Evolutionary conservation across 306 rosid genomes (phyloP).

Genomic region (Rosa rugosa): DNA sequence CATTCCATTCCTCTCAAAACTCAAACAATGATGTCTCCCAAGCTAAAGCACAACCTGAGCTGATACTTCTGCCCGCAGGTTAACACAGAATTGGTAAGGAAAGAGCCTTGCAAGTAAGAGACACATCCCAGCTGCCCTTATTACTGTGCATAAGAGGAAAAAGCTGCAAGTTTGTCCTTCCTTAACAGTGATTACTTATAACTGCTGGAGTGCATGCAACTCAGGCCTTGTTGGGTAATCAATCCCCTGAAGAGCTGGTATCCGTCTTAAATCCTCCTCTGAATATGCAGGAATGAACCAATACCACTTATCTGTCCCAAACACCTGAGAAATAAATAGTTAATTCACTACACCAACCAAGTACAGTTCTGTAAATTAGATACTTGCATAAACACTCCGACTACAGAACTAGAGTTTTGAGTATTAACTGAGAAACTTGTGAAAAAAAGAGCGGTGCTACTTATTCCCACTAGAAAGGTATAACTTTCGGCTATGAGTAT

Average conservation of each 20-base stretch:
- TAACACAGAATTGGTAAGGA: background rate
- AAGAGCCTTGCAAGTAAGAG: background rate
- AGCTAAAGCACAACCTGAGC: background rate
- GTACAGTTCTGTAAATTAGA: background rate
- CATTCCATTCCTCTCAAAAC: background rate
- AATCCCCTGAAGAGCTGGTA: constrained; percentile 58
- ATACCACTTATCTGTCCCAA: constrained; percentile 57
- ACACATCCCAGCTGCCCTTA: background rate
- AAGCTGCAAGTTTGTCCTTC: constrained; percentile 10
- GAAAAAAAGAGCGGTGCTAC: no score
- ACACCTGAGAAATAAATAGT: constrained; percentile 44
- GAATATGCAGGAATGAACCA: constrained; percentile 75
- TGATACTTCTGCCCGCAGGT: constrained; percentile 2
- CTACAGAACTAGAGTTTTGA: background rate
- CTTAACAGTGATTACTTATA: constrained; percentile 18
- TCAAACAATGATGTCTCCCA: background rate
- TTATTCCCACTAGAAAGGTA: no score
- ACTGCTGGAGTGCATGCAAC: constrained; percentile 45
- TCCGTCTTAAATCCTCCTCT: constrained; percentile 54
- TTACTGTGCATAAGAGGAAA: background rate
- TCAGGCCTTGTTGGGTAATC: constrained; percentile 57
- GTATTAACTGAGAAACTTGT: background rate
- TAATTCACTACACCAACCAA: background rate
- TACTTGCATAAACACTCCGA: background rate
- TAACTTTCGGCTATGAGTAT: background rate